phyloP scores from a whole-genome alignment of 805 yeast genomes.

The Dipodascus geniculatus region DNA sequence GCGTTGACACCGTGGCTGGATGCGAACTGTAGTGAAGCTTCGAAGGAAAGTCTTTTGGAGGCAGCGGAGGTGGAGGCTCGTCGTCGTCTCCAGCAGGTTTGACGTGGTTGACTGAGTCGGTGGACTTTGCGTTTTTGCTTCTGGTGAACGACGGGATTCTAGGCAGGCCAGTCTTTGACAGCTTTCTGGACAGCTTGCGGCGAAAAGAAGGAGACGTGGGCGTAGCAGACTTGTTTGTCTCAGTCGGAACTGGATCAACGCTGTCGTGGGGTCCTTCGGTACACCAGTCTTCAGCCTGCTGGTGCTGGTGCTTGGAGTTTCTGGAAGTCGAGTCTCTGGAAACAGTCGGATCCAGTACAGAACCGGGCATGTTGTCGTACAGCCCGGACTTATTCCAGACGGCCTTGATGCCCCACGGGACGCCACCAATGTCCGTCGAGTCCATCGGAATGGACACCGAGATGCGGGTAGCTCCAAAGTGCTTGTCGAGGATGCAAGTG shows the following conservation, averaged over 20 bases:
- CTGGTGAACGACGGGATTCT: conserved; percentile 1
- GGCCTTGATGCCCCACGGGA: conserved; percentile 26
- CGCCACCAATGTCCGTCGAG: conserved; percentile 21
- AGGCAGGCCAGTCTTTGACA: conserved; percentile 5
- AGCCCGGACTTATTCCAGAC: conserved; percentile 16
- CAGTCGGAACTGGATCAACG: background rate
- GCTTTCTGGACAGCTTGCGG: conserved; percentile 6
- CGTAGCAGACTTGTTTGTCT: background rate
- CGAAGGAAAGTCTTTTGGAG: background rate
- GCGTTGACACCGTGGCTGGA: background rate
- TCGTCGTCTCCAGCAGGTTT: background rate
- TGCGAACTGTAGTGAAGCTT: background rate
- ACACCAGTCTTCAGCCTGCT: conserved; percentile 5
- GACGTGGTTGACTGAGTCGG: background rate
- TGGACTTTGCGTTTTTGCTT: background rate
- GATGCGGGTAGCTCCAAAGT: conserved; percentile 20
- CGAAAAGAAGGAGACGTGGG: conserved; percentile 6
- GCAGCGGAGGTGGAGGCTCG: background rate
- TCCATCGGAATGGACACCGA: conserved; percentile 22
- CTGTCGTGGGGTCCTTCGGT: conserved; percentile 1
- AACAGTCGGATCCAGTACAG: background rate
- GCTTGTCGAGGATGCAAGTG: background rate
- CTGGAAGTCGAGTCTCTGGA: background rate
- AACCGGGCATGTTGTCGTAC: background rate
- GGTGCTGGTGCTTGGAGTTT: no score